A percentile compares a stretch with the other conserved stretches of the same genome.
Evolutionary conservation across 352 stramenopile genomes (phyloP).

Genomic region (Halophytophthora batemanensis): DNA sequence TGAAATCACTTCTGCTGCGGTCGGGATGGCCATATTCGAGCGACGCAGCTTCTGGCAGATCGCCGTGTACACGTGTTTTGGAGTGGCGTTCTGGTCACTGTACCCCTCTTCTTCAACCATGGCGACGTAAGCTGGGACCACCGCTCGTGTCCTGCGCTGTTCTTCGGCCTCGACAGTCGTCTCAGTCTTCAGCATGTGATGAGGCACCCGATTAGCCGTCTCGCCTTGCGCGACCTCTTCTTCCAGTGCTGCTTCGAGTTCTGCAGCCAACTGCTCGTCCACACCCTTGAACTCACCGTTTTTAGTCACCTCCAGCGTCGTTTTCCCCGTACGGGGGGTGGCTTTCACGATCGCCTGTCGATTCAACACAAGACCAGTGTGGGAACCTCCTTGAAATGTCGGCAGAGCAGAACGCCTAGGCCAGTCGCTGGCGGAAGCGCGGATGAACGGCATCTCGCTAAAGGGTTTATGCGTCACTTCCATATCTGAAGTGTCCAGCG

Average conservation of each 20-base stretch:
- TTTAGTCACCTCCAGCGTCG: constrained; percentile 22
- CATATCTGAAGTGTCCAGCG: neutral
- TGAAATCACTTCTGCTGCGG: constrained; percentile 33
- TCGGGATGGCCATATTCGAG: constrained; percentile 41
- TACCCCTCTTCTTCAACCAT: constrained; percentile 61
- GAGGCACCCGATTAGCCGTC: neutral
- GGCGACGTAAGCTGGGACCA: constrained; percentile 46
- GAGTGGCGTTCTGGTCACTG: constrained; percentile 27
- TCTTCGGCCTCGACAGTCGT: constrained; percentile 11
- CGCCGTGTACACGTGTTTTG: constrained; percentile 40
- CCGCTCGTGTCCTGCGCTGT: constrained; percentile 6
- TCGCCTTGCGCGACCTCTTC: constrained; percentile 15
- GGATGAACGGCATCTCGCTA: constrained; percentile 24
- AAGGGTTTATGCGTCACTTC: constrained; percentile 8
- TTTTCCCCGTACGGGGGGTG: constrained; percentile 17
- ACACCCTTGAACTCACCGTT: constrained; percentile 8
- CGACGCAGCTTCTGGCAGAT: constrained; percentile 33
- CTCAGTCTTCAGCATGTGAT: constrained; percentile 22
- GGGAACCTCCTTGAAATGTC: constrained; percentile 20
- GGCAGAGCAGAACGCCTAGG: constrained; percentile 7
- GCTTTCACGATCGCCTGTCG: constrained; percentile 38
- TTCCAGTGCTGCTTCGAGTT: constrained; percentile 28
- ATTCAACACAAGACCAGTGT: constrained; percentile 32
- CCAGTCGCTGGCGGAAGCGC: constrained; percentile 9
- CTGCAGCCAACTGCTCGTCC: constrained; percentile 23